These are phyloP conservation scores for Fusarium decemcellulare DNA, from an alignment of 2,329 filamentous ascomycete species.

Conservation along the genomic window DNA sequence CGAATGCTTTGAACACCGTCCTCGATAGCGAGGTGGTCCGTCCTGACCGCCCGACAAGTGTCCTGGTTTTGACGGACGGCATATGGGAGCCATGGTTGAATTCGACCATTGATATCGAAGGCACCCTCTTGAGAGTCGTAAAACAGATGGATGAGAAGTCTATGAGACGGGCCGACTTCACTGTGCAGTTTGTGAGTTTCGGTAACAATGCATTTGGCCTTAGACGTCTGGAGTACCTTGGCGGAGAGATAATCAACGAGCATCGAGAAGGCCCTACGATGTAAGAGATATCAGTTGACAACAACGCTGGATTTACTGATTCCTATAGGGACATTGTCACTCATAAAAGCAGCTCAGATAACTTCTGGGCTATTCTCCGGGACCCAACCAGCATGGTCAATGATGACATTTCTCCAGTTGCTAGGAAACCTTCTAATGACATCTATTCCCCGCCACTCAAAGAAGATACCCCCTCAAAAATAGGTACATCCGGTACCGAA, in stretches of 20 bases:
- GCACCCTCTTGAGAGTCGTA: constrained; percentile 9
- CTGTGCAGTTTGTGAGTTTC: constrained; percentile 34
- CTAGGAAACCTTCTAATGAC: too few relatives aligned
- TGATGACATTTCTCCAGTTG: too few relatives aligned
- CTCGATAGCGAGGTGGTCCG: background rate
- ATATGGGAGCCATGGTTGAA: constrained; percentile 3
- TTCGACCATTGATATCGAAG: background rate
- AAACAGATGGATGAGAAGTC: background rate
- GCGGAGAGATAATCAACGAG: constrained; percentile 3
- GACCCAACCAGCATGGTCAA: constrained; percentile 10
- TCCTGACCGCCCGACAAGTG: constrained; percentile 5
- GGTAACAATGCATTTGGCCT: constrained; percentile 16
- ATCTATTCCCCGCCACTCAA: too few relatives aligned
- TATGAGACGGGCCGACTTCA: constrained; percentile 1
- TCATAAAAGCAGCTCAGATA: constrained; percentile 8
- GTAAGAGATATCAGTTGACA: background rate
- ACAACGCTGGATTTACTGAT: background rate
- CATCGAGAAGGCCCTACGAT: background rate
- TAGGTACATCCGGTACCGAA: too few relatives aligned
- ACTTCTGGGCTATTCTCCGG: constrained; percentile 20
- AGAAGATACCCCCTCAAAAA: too few relatives aligned
- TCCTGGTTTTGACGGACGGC: constrained; percentile 27
- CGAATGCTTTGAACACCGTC: background rate
- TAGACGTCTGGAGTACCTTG: constrained; percentile 16
- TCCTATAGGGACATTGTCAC: constrained; percentile 36